Evolutionary conservation across 2,329 filamentous ascomycete genomes (phyloP).

Genomic region (Xenoacremonium recifei): DNA sequence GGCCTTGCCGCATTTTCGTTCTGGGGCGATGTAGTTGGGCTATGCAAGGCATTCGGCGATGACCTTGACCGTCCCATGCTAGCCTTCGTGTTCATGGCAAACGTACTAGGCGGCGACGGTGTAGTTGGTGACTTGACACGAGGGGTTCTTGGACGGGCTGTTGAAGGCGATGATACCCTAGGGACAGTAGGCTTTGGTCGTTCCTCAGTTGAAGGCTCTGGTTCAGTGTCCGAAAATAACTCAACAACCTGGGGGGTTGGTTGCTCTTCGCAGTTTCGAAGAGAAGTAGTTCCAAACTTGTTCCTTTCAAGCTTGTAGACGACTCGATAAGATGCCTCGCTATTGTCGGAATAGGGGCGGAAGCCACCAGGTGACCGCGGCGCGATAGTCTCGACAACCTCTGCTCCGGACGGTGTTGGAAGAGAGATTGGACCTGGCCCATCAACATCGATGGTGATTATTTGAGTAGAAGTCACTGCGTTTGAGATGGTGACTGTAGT

Average conservation of each 20-base stretch:
- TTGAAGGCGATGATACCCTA: no score
- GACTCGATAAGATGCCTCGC: constrained; percentile 47
- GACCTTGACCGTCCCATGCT: not conserved
- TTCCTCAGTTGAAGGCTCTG: constrained; percentile 5
- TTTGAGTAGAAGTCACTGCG: constrained; percentile 59
- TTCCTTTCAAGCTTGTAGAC: constrained; percentile 60
- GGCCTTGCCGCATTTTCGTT: no score
- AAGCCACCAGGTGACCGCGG: constrained; percentile 8
- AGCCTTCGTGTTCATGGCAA: no score
- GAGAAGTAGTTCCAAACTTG: constrained; percentile 42
- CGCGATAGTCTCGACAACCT: constrained; percentile 55
- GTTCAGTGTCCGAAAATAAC: constrained; percentile 23
- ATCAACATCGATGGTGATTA: constrained; percentile 62
- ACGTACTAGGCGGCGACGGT: no score
- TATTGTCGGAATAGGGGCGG: constrained; percentile 17
- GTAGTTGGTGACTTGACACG: no score
- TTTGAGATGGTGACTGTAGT: constrained; percentile 61
- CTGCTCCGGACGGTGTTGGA: constrained; percentile 55
- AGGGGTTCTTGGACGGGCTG: no score
- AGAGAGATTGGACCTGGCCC: constrained; percentile 51
- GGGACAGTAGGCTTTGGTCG: no score
- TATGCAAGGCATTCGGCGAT: no score
- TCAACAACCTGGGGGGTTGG: constrained; percentile 26
- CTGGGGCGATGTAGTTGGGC: not conserved
- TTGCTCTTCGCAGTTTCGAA: constrained; percentile 33